phyloP scores from a whole-genome alignment of 305 asterid species.

The Plantago coronopus region DNA sequence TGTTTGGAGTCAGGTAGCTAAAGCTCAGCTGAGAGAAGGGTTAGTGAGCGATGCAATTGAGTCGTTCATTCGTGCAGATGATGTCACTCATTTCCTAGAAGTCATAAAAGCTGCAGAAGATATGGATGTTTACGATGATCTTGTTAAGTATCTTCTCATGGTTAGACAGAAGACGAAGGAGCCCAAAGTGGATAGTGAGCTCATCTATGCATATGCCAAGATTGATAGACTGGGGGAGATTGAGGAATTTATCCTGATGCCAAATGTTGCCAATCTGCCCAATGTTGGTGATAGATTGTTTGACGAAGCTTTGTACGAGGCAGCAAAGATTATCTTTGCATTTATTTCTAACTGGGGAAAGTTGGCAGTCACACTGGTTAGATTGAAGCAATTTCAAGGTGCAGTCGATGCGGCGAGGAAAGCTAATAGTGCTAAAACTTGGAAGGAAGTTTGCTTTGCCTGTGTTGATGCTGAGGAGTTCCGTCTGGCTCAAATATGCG shows the following conservation, averaged over 20 bases:
- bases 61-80: constrained; percentile 96
- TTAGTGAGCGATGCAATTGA: constrained; percentile 97
- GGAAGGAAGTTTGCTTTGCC: constrained; percentile 99
- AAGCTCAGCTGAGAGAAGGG: constrained; percentile 97
- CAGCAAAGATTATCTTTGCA: constrained; percentile 91
- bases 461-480: constrained; percentile 99
- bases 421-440: constrained; percentile 95
- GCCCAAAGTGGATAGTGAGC: constrained; percentile 97
- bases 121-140: constrained; percentile 81
- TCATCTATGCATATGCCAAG: constrained; percentile 96
- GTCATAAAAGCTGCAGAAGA: constrained; percentile 89
- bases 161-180: constrained; percentile 95
- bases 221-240: constrained; percentile 89
- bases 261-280: constrained; percentile 98
- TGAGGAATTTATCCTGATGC: constrained; percentile 95
- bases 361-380: constrained; percentile 89
- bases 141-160: constrained; percentile 94
- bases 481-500: constrained; percentile 99
- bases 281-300: constrained; percentile 97
- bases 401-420: constrained; percentile 99
- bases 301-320: constrained; percentile 93
- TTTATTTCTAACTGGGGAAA: constrained; percentile 97
- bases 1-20: constrained; percentile 99
- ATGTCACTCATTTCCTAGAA: constrained; percentile 82
- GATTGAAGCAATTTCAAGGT: constrained; percentile 89